Percentiles rank a stretch among this genome's conserved stretches.
Conservation (phyloP, 2,329 filamentous ascomycete genomes). For the Ophiostoma ips region DNA sequence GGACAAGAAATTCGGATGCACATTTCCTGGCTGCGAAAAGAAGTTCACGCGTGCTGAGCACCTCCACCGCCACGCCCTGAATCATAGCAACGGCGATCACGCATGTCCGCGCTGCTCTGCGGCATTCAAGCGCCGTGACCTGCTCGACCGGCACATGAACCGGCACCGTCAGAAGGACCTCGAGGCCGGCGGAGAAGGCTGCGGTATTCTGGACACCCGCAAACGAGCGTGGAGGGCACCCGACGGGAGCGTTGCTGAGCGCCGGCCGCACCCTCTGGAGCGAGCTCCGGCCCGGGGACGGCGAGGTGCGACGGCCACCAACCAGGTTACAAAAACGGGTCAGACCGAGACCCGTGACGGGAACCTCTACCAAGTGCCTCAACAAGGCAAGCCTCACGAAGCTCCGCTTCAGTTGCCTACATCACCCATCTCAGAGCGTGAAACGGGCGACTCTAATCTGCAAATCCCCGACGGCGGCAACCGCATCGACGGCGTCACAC, state of each 20-base stretch:
- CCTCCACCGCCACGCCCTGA: slow-evolving; percentile 67
- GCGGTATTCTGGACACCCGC: slow-evolving; percentile 11
- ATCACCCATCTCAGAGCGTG: slow-evolving; percentile 7
- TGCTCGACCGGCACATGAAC: slow-evolving; percentile 11
- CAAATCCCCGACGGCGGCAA: not conserved
- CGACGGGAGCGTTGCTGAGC: slow-evolving; percentile 8
- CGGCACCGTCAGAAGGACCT: slow-evolving; percentile 10
- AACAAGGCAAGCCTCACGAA: not conserved
- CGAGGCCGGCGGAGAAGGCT: slow-evolving; percentile 12
- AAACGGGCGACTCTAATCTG: not conserved
- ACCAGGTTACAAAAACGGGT: not conserved
- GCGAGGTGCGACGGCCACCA: not conserved
- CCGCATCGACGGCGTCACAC: not conserved
- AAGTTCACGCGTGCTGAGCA: slow-evolving; percentile 71
- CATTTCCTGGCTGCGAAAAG: slow-evolving; percentile 53
- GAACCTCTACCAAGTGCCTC: not conserved
- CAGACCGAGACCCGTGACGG: not conserved
- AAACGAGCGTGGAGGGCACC: slow-evolving; percentile 11
- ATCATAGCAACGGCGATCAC: slow-evolving; percentile 28
- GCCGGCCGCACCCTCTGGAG: not conserved
- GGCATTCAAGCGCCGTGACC: slow-evolving; percentile 12
- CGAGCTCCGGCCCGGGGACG: not conserved
- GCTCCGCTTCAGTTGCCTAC: slow-evolving; percentile 3
- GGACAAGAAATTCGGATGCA: slow-evolving; percentile 10
- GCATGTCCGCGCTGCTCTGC: slow-evolving; percentile 12